A percentile compares a stretch with the other conserved stretches of the same genome.
Evolutionary conservation across 2,329 filamentous ascomycete species (phyloP).

Genomic region (Curvularia hawaiiensis): DNA sequence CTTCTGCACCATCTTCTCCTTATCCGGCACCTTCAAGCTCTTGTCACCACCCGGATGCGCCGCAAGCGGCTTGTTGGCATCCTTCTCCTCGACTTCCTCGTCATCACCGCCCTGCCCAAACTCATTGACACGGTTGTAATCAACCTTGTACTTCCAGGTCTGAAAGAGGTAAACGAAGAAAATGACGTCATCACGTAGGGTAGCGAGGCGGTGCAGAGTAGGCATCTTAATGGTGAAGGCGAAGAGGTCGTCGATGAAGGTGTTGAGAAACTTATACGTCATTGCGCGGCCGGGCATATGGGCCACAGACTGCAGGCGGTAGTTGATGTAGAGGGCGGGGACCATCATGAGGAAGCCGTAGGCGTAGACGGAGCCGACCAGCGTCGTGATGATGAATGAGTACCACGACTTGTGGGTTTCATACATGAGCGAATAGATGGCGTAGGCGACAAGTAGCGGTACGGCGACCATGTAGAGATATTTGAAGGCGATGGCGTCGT

Average conservation of each 20-base stretch:
- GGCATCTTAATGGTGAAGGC: slow-evolving; percentile 99
- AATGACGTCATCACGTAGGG: slow-evolving; percentile 92
- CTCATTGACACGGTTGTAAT: slow-evolving; percentile 93
- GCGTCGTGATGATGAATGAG: slow-evolving; percentile 90
- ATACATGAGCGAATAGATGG: slow-evolving; percentile 87
- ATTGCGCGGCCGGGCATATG: slow-evolving; percentile 97
- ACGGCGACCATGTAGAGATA: slow-evolving; percentile 95
- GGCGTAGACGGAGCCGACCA: slow-evolving; percentile 95
- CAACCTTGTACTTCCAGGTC: slow-evolving; percentile 87
- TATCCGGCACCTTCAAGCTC: slow-evolving; percentile 31
- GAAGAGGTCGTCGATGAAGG: slow-evolving; percentile 98
- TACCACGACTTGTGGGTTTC: slow-evolving; percentile 98
- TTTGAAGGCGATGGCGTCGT: slow-evolving; percentile 96
- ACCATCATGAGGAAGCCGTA: slow-evolving; percentile 99
- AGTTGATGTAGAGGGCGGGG: slow-evolving; percentile 97
- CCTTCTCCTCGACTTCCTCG: slow-evolving; percentile 61
- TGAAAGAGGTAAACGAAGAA: slow-evolving; percentile 99
- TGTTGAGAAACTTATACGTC: slow-evolving; percentile 98
- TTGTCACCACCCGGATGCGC: slow-evolving; percentile 41
- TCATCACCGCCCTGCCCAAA: slow-evolving; percentile 99
- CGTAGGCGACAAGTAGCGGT: slow-evolving; percentile 86
- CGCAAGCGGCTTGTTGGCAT: slow-evolving; percentile 48
- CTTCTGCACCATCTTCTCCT: slow-evolving; percentile 22
- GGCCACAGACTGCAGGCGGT: slow-evolving; percentile 85
- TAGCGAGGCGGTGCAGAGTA: slow-evolving; percentile 86